Percentiles rank a stretch among this genome's conserved stretches.
These are phyloP conservation scores for Acacia confusa DNA, from an alignment of 306 rosid species.

Conservation along the genomic window DNA sequence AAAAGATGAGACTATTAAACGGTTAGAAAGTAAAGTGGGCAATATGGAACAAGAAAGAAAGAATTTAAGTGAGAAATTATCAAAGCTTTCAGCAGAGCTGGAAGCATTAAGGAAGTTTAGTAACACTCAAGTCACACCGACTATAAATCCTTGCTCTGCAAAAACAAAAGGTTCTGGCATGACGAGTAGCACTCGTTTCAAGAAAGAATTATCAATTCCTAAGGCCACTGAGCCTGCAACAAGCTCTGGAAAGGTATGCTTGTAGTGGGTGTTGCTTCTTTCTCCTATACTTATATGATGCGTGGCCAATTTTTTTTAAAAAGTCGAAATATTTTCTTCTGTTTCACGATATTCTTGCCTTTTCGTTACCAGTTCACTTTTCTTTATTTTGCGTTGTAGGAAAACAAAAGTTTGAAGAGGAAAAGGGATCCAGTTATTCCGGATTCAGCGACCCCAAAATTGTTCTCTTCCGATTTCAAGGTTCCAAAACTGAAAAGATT, in stretches of 20 bases:
- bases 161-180: conserved; percentile 27
- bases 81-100: conserved; percentile 55
- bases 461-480: conserved; percentile 56
- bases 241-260: background rate
- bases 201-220: conserved; percentile 44
- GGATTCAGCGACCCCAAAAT: conserved; percentile 36
- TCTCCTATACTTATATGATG: background rate
- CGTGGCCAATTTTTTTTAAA: background rate
- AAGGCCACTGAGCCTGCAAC: background rate
- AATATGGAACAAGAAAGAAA: conserved; percentile 54
- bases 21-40: conserved; percentile 49
- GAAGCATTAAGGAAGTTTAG: conserved; percentile 47
- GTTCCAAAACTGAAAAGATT: conserved; percentile 61
- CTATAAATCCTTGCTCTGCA: conserved; percentile 50
- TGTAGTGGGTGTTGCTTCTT: background rate
- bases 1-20: conserved; percentile 58
- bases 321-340: background rate
- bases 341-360: background rate
- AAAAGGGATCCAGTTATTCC: conserved; percentile 29
- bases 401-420: conserved; percentile 45
- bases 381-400: conserved; percentile 34
- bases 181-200: conserved; percentile 38
- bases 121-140: conserved; percentile 49
- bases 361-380: background rate
- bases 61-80: conserved; percentile 57